Percentiles rank a stretch among this genome's conserved stretches.
These are phyloP conservation scores for Larix sibirica DNA, from an alignment of 83 land plant species.

Conservation along the genomic window DNA sequence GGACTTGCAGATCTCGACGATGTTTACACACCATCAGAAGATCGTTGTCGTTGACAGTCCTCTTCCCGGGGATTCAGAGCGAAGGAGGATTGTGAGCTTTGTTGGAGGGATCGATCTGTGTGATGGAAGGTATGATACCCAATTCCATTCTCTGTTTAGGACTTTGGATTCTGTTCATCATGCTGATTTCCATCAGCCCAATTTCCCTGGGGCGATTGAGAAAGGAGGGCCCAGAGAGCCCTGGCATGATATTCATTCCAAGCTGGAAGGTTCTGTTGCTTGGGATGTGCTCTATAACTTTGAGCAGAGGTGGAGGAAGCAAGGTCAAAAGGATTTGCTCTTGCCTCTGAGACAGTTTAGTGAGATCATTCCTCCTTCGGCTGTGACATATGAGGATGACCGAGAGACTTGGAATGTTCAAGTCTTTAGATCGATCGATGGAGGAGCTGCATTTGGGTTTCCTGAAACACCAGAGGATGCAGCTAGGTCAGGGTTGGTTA, in stretches of 20 bases:
- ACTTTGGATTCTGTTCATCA: constrained; percentile 61
- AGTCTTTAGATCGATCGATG: constrained; percentile 88
- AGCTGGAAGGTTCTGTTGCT: constrained; percentile 75
- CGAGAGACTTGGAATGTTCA: constrained; percentile 84
- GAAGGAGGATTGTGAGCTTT: constrained; percentile 74
- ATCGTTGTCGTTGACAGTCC: constrained; percentile 71
- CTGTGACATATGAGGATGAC: constrained; percentile 58
- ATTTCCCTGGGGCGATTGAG: constrained; percentile 48
- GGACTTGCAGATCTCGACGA: constrained; percentile 58
- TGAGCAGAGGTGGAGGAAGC: constrained; percentile 87
- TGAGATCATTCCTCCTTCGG: constrained; percentile 62
- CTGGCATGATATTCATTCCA: constrained; percentile 86
- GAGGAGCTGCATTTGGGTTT: constrained; percentile 83
- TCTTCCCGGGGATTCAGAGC: constrained; percentile 38
- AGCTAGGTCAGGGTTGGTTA: constrained; percentile 73
- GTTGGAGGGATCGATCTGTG: constrained; percentile 87
- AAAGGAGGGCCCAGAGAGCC: constrained; percentile 95
- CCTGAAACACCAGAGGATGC: constrained; percentile 78
- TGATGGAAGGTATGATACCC: constrained; percentile 87
- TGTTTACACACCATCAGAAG: constrained; percentile 94
- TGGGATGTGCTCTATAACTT: constrained; percentile 91
- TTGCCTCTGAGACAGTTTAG: constrained; percentile 36
- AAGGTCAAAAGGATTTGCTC: constrained; percentile 62
- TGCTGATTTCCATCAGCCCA: constrained; percentile 87
- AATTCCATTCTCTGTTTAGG: constrained; percentile 69